Evolutionary conservation across 2,329 filamentous ascomycete genomes (phyloP).

Genomic region (Talaromyces sp.): DNA sequence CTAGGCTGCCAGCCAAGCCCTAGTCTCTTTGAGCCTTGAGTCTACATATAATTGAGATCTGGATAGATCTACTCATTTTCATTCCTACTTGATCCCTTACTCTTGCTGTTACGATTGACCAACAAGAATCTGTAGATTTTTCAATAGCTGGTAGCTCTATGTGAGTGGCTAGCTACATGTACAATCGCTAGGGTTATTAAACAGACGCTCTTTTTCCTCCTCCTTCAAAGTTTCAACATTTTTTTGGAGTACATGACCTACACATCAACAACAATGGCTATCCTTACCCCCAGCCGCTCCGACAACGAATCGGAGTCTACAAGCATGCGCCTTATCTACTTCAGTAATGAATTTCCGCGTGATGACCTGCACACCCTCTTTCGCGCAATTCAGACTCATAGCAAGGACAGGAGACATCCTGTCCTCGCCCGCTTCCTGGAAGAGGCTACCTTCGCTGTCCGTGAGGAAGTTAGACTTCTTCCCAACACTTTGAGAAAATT

Average conservation of each 20-base stretch:
- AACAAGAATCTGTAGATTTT: neutral
- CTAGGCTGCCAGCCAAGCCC: neutral
- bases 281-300: neutral
- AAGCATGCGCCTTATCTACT: constrained; percentile 28
- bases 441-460: constrained; percentile 39
- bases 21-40: neutral
- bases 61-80: neutral
- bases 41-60: neutral
- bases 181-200: neutral
- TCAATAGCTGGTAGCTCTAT: neutral
- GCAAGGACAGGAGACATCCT: constrained; percentile 38
- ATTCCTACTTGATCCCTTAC: neutral
- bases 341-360: constrained; percentile 49
- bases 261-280: neutral
- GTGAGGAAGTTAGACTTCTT: constrained; percentile 36
- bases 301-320: neutral
- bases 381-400: constrained; percentile 38
- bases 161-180: neutral
- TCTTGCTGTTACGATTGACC: neutral
- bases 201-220: neutral
- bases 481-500: constrained; percentile 19
- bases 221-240: neutral
- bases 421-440: constrained; percentile 42
- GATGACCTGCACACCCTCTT: constrained; percentile 43
- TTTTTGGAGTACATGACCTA: neutral